Evolutionary conservation across 495 filamentous ascomycete species (phyloP).

Genomic region (Penicillium waksmanii): DNA sequence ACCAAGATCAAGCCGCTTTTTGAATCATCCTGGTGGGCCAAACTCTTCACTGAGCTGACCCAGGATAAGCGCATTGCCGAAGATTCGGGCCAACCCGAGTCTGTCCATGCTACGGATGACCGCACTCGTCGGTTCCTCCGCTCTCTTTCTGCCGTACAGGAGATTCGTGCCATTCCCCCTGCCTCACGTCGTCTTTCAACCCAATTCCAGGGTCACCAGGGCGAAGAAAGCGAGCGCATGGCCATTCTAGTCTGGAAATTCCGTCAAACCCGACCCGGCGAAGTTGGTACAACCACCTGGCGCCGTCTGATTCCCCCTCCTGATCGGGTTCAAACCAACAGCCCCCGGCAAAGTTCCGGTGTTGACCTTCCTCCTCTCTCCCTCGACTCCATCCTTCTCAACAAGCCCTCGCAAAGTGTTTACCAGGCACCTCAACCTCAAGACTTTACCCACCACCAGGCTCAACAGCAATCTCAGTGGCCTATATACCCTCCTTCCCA

Average conservation of each 20-base stretch:
- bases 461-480: slow-evolving; percentile 42
- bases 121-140: slow-evolving; percentile 43
- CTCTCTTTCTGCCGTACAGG: slow-evolving; percentile 53
- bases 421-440: slow-evolving; percentile 43
- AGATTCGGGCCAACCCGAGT: slow-evolving; percentile 38
- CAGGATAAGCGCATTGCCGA: slow-evolving; percentile 44
- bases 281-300: slow-evolving; percentile 59
- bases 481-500: slow-evolving; percentile 41
- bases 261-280: slow-evolving; percentile 44
- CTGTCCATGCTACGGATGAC: slow-evolving; percentile 41
- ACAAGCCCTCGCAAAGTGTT: slow-evolving; percentile 36
- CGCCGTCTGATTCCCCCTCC: slow-evolving; percentile 50
- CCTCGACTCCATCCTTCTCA: slow-evolving; percentile 43
- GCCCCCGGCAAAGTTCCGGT: slow-evolving; percentile 37
- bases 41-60: slow-evolving; percentile 47
- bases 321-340: slow-evolving; percentile 42
- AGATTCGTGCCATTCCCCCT: slow-evolving; percentile 45
- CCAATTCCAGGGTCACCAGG: slow-evolving; percentile 32
- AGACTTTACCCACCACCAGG: slow-evolving; percentile 36
- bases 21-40: slow-evolving; percentile 55
- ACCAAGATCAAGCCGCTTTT: slow-evolving; percentile 52
- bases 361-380: slow-evolving; percentile 48
- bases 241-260: slow-evolving; percentile 60
- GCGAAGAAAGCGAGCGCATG: slow-evolving; percentile 47
- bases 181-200: slow-evolving; percentile 37